Base-by-base conservation (phyloP, 805 yeast genomes). In the Maudiozyma saulgeensis region DNA sequence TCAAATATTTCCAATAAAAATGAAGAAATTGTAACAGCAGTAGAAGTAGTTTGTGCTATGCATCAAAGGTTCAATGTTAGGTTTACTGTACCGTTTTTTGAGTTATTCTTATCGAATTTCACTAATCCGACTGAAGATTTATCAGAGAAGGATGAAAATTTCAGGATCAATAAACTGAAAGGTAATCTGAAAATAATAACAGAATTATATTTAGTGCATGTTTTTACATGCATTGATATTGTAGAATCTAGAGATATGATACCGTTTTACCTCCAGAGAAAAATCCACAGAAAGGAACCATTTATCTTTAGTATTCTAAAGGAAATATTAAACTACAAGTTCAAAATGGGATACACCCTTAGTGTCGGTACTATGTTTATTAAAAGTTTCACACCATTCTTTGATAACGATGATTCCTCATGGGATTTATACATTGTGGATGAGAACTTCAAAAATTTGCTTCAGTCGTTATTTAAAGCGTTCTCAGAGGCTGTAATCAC, bases 1-100 rank as follows among this genome's bases (percentile, higher is more conserved):
- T 48, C 71, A 13, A 78, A 72, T 53, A 56, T 60, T 1, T 73
- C 79, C 6, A 67, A 71, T 8, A 79, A 79, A 49, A 64, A 67
- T 7, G 80, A 75, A 8, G 95, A 87, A 60, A 62, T 85, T 1
- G 52, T 57, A 15, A 81, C 91, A 0, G 80, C 82, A 2, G 74
- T 82, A 26, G 89, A 83, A 55, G 75, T 88, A 1, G 72, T 82
- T 0, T 78, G 87, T 39, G 82, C 81, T 0, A 66, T 89, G 18
- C 96, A 88, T 66, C 96, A 85, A 64, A 70, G 96, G 49, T 88
- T 89, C 60, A 59, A 69, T 2, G 47, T 53, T 0, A 55, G 64
- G 2, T 84, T 86, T 62, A 76, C 90, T 0, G 76, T 79, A 0
- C 59, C 53, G 11, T 59, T 81, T 34, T 64, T 77, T 50, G 63